These are phyloP conservation scores for Peronospora farinosa DNA, from an alignment of 352 stramenopile species.

Conservation along the genomic window DNA sequence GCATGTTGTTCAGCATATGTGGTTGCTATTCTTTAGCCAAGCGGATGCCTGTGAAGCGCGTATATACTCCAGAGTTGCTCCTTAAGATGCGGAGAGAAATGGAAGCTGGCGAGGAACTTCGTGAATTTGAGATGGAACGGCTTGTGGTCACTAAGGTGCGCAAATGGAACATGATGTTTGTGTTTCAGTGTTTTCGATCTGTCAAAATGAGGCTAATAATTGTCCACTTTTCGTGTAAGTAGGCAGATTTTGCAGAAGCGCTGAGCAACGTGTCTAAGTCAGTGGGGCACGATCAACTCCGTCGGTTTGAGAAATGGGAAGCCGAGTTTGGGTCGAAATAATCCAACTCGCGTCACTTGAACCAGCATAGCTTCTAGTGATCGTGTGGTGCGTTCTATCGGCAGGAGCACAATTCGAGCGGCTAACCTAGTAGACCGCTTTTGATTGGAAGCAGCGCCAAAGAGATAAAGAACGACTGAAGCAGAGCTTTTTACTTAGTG, in stretches of 20 bases:
- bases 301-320: slow-evolving; percentile 72
- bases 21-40: slow-evolving; percentile 38
- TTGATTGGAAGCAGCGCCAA: too few species aligned
- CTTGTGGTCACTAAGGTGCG: slow-evolving; percentile 60
- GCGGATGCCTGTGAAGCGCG: slow-evolving; percentile 71
- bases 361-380: background rate
- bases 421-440: too few species aligned
- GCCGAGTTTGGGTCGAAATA: slow-evolving; percentile 82
- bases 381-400: background rate
- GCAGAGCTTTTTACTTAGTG: too few species aligned
- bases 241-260: slow-evolving; percentile 54
- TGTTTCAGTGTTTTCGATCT: background rate
- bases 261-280: slow-evolving; percentile 81
- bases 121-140: slow-evolving; percentile 45
- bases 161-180: background rate
- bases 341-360: background rate
- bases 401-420: too few species aligned
- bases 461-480: too few species aligned
- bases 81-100: slow-evolving; percentile 47
- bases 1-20: background rate
- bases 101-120: slow-evolving; percentile 29
- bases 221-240: background rate
- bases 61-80: slow-evolving; percentile 68
- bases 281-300: slow-evolving; percentile 65
- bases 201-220: background rate